phyloP scores from a whole-genome alignment of 2,329 filamentous ascomycete species.

The Colletotrichum salicis region DNA sequence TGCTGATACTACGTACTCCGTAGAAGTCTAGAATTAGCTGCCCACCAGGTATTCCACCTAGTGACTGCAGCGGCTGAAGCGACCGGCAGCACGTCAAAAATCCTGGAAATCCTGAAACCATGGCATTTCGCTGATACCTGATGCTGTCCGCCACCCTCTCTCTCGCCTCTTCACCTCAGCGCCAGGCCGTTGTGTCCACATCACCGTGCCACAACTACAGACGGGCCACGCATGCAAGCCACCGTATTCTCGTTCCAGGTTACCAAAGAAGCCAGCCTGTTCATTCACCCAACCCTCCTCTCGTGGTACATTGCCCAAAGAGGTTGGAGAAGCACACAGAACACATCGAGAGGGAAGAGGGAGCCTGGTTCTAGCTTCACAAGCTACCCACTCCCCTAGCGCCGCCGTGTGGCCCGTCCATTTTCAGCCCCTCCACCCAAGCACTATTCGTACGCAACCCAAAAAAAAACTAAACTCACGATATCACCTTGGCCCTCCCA shows the following conservation, averaged over 20 bases:
- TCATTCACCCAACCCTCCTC: not conserved
- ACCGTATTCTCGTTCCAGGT: not conserved
- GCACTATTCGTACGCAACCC: not conserved
- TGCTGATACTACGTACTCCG: not conserved
- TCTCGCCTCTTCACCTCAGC: not conserved
- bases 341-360: not conserved
- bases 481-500: not conserved
- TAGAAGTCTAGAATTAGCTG: not conserved
- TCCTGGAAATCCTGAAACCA: slow-evolving; percentile 19
- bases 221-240: not conserved
- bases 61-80: slow-evolving; percentile 2
- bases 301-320: not conserved
- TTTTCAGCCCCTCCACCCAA: slow-evolving; percentile 14
- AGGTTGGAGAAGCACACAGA: not conserved
- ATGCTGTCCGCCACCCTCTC: not conserved
- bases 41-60: slow-evolving; percentile 23
- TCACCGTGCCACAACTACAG: not conserved
- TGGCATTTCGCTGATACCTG: slow-evolving; percentile 16
- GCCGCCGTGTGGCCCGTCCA: slow-evolving; percentile 6
- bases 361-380: slow-evolving; percentile 21
- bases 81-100: not conserved
- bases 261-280: not conserved
- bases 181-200: not conserved
- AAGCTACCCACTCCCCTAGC: slow-evolving; percentile 4
- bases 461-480: not conserved